These are phyloP conservation scores for Penicillium salamii DNA, from an alignment of 495 filamentous ascomycete genomes.

Conservation along the genomic window DNA sequence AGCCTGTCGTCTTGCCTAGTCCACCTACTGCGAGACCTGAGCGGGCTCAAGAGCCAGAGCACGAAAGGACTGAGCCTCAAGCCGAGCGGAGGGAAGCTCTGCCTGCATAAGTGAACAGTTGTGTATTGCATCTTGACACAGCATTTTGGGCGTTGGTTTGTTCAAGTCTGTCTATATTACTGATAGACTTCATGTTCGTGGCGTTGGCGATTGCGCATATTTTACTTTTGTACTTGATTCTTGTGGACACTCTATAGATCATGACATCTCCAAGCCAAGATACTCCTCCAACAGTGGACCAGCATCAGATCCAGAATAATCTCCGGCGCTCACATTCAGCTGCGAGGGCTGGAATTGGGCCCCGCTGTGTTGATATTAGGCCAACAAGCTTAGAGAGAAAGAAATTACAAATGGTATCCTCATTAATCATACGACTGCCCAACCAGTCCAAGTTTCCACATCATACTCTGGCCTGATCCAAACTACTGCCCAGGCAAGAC, in stretches of 20 bases:
- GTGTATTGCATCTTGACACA: conserved; percentile 15
- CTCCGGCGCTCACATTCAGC: too few species aligned
- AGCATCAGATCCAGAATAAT: too few species aligned
- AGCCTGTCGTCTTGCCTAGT: conserved; percentile 55
- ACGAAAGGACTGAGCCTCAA: conserved; percentile 31
- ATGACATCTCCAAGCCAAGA: not conserved
- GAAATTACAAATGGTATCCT: not conserved
- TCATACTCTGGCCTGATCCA: not conserved
- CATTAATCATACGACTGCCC: conserved; percentile 3
- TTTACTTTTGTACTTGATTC: conserved; percentile 9
- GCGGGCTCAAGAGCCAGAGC: conserved; percentile 21
- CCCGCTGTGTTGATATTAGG: too few species aligned
- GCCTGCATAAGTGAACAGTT: conserved; percentile 21
- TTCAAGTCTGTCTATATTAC: not conserved
- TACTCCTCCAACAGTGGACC: too few species aligned
- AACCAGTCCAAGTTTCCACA: not conserved
- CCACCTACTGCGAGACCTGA: conserved; percentile 48
- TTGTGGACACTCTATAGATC: conserved; percentile 6
- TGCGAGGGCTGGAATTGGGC: too few species aligned
- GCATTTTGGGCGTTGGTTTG: conserved; percentile 16
- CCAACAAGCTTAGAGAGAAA: not conserved
- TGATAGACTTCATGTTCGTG: conserved; percentile 7
- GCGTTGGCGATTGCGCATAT: conserved; percentile 28
- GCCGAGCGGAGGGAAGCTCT: conserved; percentile 31
- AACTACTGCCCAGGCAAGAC: conserved; percentile 40